Percentiles rank a stretch among this genome's conserved stretches.
Evolutionary conservation across 2,329 filamentous ascomycete species (phyloP).

Genomic region (Cladosporium colombiae): DNA sequence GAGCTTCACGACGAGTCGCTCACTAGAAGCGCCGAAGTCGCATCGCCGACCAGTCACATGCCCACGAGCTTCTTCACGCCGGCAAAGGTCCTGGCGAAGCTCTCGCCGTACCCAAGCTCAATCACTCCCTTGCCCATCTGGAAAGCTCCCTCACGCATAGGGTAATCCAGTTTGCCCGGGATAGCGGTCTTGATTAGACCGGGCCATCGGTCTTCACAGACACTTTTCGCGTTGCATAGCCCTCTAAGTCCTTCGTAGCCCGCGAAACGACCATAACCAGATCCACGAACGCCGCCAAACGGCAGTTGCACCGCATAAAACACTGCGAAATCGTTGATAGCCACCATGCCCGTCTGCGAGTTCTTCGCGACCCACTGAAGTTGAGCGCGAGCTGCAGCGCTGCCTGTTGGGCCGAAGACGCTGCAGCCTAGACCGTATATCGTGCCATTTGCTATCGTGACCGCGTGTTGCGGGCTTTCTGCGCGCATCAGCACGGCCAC

Average conservation of each 20-base stretch:
- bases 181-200: slow-evolving; percentile 69
- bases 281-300: slow-evolving; percentile 88
- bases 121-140: slow-evolving; percentile 48
- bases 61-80: slow-evolving; percentile 44
- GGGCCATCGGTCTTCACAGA: slow-evolving; percentile 74
- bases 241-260: slow-evolving; percentile 83
- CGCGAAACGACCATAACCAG: slow-evolving; percentile 87
- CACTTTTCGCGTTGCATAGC: slow-evolving; percentile 82
- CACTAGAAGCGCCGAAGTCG: slow-evolving; percentile 2
- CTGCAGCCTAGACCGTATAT: slow-evolving; percentile 84
- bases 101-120: slow-evolving; percentile 52
- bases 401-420: slow-evolving; percentile 68
- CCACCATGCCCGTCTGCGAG: slow-evolving; percentile 83
- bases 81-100: slow-evolving; percentile 37
- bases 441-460: slow-evolving; percentile 78
- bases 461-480: slow-evolving; percentile 63
- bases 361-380: slow-evolving; percentile 66
- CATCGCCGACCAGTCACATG: slow-evolving; percentile 5
- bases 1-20: not conserved
- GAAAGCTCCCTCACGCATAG: slow-evolving; percentile 56
- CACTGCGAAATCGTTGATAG: slow-evolving; percentile 91
- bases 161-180: slow-evolving; percentile 78
- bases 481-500: slow-evolving; percentile 84
- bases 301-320: slow-evolving; percentile 94
- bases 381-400: slow-evolving; percentile 53